Evolutionary conservation across 352 stramenopile genomes (phyloP), one percentile per base, ranked within the genome.

Genomic region (Blastocystis sp.): DNA sequence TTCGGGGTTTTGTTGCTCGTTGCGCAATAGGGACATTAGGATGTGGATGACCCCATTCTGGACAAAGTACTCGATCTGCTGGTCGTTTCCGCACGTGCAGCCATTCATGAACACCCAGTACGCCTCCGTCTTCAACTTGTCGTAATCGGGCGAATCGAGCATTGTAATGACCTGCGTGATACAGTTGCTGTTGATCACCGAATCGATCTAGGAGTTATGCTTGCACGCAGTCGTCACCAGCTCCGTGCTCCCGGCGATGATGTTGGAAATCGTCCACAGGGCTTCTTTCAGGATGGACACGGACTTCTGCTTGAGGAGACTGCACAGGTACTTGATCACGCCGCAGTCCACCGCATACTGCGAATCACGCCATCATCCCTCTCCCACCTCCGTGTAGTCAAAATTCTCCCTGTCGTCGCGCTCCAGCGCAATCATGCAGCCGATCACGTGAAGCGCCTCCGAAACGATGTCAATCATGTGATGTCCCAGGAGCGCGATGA

Each of bases 31-130:
- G 61, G 96, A 71, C 34, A 91, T 90, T 45, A 96, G 90, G n/a
- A 95, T 91, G 24, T 87, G 76, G 10, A 95, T 92, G 76, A 93
- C 94, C 9, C 93, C 93, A 89, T 94, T 90, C 14, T 93, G 89
- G 4, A 95, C 93, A 42, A 96, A 90, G 69, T 92, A 91, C 88
- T 94, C 92, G 87, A 95, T 95, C 89, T 99, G 96, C 89, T 93
- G 93, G 91, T 98, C 95, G 74, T 94, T 98, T 52, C 96, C 96
- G 89, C 96, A 98, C 64, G 95, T 98, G 6, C 95, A 98, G 43
- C 95, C 96, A 90, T 99, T 99, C 54, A 98, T 91, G 28, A 98
- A 94, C 24, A 98, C 96, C 96, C 96, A 99, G 91, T 95, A 98
- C 52, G 96, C 96, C 92, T 99, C 96, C 76, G 93, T 98, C 89